These are phyloP conservation scores for Medicago ruthenica DNA, from an alignment of 306 rosid genomes.

Conservation along the genomic window DNA sequence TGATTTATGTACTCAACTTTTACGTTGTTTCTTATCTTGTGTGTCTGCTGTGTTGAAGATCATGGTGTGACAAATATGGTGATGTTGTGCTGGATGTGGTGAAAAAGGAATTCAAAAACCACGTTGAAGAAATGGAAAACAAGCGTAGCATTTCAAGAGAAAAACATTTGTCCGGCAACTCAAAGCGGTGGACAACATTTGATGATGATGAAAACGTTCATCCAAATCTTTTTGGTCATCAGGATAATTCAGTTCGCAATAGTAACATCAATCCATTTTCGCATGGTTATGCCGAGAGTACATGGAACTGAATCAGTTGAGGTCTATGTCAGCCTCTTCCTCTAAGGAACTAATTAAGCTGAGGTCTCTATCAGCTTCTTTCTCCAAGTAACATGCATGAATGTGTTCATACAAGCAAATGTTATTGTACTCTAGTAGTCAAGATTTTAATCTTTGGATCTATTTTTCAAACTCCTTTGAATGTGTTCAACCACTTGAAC, in stretches of 20 bases:
- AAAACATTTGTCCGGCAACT: constrained; percentile 55
- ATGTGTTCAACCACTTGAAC: too few relatives aligned
- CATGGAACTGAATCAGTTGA: constrained; percentile 45
- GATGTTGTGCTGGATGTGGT: constrained; percentile 80
- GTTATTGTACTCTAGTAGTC: too few relatives aligned
- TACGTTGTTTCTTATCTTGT: not conserved
- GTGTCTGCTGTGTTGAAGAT: constrained; percentile 44
- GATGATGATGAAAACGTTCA: constrained; percentile 80
- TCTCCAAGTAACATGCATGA: too few relatives aligned
- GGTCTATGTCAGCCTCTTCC: constrained; percentile 55
- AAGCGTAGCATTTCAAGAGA: constrained; percentile 61
- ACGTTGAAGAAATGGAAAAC: constrained; percentile 79
- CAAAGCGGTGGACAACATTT: constrained; percentile 74
- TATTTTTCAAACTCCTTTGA: too few relatives aligned
- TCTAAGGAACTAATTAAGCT: too few relatives aligned
- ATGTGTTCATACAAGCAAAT: too few relatives aligned
- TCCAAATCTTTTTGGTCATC: constrained; percentile 68
- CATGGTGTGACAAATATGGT: constrained; percentile 78
- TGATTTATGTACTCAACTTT: constrained; percentile 17
- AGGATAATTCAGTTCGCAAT: constrained; percentile 41
- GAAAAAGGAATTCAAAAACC: constrained; percentile 83
- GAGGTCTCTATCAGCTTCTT: too few relatives aligned
- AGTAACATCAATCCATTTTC: constrained; percentile 61
- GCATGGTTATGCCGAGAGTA: constrained; percentile 34
- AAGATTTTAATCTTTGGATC: too few relatives aligned